Percentiles rank a stretch among this genome's conserved stretches.
Evolutionary conservation across 2,329 filamentous ascomycete species (phyloP).

Genomic region (Colletotrichum lindemuthianum): DNA sequence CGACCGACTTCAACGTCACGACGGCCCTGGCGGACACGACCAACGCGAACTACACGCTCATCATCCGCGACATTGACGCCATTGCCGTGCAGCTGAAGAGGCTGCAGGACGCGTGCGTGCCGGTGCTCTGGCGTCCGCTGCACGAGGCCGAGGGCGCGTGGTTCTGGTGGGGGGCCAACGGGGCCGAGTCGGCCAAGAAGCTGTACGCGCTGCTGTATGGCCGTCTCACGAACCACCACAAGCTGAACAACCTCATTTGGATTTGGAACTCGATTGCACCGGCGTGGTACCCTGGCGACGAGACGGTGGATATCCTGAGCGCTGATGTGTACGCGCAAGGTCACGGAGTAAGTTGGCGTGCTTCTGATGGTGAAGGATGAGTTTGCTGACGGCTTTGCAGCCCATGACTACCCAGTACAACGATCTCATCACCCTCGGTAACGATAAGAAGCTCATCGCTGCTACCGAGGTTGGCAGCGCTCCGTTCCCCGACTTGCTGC

Average conservation of each 20-base stretch:
- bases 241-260: slow-evolving; percentile 60
- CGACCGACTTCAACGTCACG: slow-evolving; percentile 58
- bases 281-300: slow-evolving; percentile 59
- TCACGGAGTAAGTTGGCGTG: slow-evolving; percentile 49
- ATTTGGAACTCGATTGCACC: slow-evolving; percentile 58
- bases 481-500: slow-evolving; percentile 52
- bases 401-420: slow-evolving; percentile 57
- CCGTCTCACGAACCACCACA: slow-evolving; percentile 54
- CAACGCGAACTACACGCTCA: slow-evolving; percentile 57
- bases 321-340: slow-evolving; percentile 57
- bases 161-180: slow-evolving; percentile 64
- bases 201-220: slow-evolving; percentile 56
- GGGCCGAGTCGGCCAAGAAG: slow-evolving; percentile 55
- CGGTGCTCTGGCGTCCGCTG: slow-evolving; percentile 58
- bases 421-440: slow-evolving; percentile 51
- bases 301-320: slow-evolving; percentile 56
- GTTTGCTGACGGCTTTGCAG: slow-evolving; percentile 33
- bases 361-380: too few relatives aligned
- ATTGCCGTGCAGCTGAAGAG: slow-evolving; percentile 56
- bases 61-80: slow-evolving; percentile 58
- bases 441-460: slow-evolving; percentile 58
- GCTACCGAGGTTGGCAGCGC: slow-evolving; percentile 58
- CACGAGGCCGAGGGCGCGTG: slow-evolving; percentile 61
- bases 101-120: slow-evolving; percentile 53
- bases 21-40: slow-evolving; percentile 52